These are phyloP conservation scores for Sporormia fimetaria DNA, from an alignment of 495 filamentous ascomycete genomes.

Conservation along the genomic window DNA sequence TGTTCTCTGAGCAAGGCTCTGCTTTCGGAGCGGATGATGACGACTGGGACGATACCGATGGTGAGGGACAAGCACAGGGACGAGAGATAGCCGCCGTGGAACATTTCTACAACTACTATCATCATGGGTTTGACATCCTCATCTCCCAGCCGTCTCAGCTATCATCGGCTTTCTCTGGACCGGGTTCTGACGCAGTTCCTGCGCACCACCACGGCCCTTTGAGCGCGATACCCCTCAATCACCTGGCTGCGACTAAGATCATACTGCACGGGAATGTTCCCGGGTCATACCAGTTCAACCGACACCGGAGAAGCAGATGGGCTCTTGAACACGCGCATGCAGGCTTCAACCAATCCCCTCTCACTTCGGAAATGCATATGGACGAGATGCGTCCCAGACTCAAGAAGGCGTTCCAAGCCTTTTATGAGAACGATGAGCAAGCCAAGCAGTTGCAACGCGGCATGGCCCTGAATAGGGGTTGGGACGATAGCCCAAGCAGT, in stretches of 20 bases:
- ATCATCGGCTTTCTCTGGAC: conserved; percentile 51
- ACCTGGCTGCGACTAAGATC: conserved; percentile 75
- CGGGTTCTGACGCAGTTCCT: conserved; percentile 8
- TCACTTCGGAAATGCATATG: conserved; percentile 72
- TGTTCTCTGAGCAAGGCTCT: conserved; percentile 20
- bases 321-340: conserved; percentile 47
- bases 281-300: conserved; percentile 91
- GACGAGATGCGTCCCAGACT: conserved; percentile 54
- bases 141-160: conserved; percentile 62
- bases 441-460: conserved; percentile 55
- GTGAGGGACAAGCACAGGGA: conserved; percentile 39
- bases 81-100: conserved; percentile 38
- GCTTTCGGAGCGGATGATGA: conserved; percentile 54
- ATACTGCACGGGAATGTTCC: conserved; percentile 89
- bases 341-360: conserved; percentile 18
- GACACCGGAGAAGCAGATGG: conserved; percentile 85
- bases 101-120: conserved; percentile 95
- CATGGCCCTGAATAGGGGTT: conserved; percentile 82
- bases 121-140: conserved; percentile 88
- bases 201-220: conserved; percentile 17
- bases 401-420: conserved; percentile 58
- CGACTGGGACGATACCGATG: conserved; percentile 65
- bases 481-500: conserved; percentile 83
- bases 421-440: conserved; percentile 49
- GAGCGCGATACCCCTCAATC: conserved; percentile 36